Base-by-base conservation (phyloP, 169 alveolate genomes). In the Plasmodium reichenowi region DNA sequence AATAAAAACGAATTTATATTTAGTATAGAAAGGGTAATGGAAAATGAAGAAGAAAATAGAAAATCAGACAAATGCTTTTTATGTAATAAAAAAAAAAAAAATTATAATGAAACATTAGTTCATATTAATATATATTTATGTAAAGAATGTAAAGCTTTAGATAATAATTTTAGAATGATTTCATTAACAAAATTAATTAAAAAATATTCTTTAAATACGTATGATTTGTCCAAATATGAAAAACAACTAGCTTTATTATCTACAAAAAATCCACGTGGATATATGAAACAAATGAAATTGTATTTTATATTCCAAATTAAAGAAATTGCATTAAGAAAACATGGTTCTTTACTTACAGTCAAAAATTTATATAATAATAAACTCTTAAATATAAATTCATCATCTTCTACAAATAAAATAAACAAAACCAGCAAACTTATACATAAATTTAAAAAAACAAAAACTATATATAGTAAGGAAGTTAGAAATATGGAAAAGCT, bases 241-340 rank as follows among this genome's bases (percentile, higher is more conserved):
- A 83, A 83, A 9, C 54, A 83, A 2, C 56, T 83, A 50, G 83
- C 83, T 22, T 50, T 83, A 4, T 54, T 83, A 0, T 67, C 72
- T 8, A 83, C 85, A 1, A 83, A 83, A 26, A 83, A 83, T 43
- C 91, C 91, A 54, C 72, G 91, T 26, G 91, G 91, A 3, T 83
- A 83, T 56, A 43, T 75, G 26, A 83, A 83, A 9, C 72, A 83
- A 47, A 83, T 83, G 91, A 83, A 83, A 8, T 47, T 83, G 0
- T 83, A 68, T 32, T 83, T 83, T 68, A 20, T 83, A 20, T 83
- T 83, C 58, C 91, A 83, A 83, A 83, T 83, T 7, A 83, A 83
- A 68, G 91, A 83, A 83, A 62, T 83, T 38, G 91, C 91, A 7
- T 67, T 83, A 67, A 17, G 91, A 32, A 83, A 83, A 68, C 72